Evolutionary conservation across 2,329 filamentous ascomycete genomes (phyloP), one percentile per base, ranked within the genome.

Genomic region (Cladosporium sp.): DNA sequence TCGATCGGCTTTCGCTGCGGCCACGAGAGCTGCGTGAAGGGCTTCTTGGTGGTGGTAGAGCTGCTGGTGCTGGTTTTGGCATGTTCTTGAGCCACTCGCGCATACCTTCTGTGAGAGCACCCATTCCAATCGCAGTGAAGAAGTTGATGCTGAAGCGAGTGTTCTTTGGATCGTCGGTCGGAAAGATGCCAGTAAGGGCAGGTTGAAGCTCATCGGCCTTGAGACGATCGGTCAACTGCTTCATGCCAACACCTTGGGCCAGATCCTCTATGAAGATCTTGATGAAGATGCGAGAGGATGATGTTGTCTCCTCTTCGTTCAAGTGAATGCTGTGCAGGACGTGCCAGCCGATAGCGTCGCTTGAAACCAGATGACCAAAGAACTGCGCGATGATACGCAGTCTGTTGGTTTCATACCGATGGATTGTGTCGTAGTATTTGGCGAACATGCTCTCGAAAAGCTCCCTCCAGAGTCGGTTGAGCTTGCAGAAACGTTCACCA

Each of bases 141-240:
- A 96, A 98, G 72, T 98, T 98, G 83, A 98, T 95, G 43, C 91
- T 88, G 76, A 98, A 98, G 48, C 92, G 84, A 33, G 91, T 90
- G 69, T 96, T 93, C 64, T 88, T 84, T 19, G 90, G 82, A 62
- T 90, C 88, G 67, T 97, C 91, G 53, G 77, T 85, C 0, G 93
- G 93, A 76, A 98, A 97, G 38, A 98, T 74, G 25, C 92, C 92
- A 33, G 85, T 82, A 52, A 96, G 82, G 65, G 81, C 86, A 43
- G 89, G 82, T 53, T 85, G 83, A 33, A 97, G 75, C 43, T 82
- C 78, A 38, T 93, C 86, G 59, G 95, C 90, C 57, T 78, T 82
- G 70, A 96, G 78, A 15, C 87, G 82, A 39, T 83, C 79, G 59
- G 86, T 83, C 46, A 98, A 72, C 62, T 86, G 88, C 40, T 83